These are phyloP conservation scores for Geotrichum macrosporum DNA, from an alignment of 1,139 yeast genomes.

Conservation along the genomic window DNA sequence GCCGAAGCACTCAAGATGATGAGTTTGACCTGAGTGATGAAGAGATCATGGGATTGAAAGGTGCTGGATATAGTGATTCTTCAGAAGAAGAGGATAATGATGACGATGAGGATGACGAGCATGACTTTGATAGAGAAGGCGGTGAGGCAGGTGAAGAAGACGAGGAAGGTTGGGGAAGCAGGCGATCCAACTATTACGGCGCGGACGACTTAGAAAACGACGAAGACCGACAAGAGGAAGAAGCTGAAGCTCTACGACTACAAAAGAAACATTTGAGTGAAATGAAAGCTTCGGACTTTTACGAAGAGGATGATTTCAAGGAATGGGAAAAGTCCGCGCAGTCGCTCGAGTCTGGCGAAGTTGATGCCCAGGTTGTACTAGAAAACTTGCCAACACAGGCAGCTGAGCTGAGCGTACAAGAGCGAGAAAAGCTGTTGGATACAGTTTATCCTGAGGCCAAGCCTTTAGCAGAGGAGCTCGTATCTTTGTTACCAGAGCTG, in stretches of 20 bases:
- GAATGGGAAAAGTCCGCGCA: slow-evolving; percentile 38
- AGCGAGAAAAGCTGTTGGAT: slow-evolving; percentile 31
- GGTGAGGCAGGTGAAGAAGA: slow-evolving; percentile 47
- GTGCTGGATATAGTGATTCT: slow-evolving; percentile 26
- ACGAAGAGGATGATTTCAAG: slow-evolving; percentile 78
- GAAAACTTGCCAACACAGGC: slow-evolving; percentile 37
- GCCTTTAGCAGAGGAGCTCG: slow-evolving; percentile 68
- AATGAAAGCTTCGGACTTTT: slow-evolving; percentile 73
- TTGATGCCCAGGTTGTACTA: slow-evolving; percentile 15
- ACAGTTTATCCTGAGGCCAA: slow-evolving; percentile 67
- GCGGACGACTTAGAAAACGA: slow-evolving; percentile 71
- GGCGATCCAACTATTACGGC: slow-evolving; percentile 70
- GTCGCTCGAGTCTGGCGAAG: slow-evolving; percentile 34
- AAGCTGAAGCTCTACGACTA: slow-evolving; percentile 81
- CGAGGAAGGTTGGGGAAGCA: slow-evolving; percentile 73
- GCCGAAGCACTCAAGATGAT: slow-evolving; percentile 9
- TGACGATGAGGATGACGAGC: slow-evolving; percentile 32
- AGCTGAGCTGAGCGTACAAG: slow-evolving; percentile 41
- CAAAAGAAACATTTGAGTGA: slow-evolving; percentile 83
- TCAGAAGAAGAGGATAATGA: slow-evolving; percentile 34
- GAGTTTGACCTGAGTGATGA: slow-evolving; percentile 49
- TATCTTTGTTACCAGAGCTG: slow-evolving; percentile 46
- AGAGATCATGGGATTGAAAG: slow-evolving; percentile 45
- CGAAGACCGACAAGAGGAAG: slow-evolving; percentile 73
- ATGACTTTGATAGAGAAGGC: slow-evolving; percentile 31